Percentiles rank a stretch among this genome's conserved stretches.
These are phyloP conservation scores for Gossypium turneri DNA, from an alignment of 345 rosid genomes.

Conservation along the genomic window DNA sequence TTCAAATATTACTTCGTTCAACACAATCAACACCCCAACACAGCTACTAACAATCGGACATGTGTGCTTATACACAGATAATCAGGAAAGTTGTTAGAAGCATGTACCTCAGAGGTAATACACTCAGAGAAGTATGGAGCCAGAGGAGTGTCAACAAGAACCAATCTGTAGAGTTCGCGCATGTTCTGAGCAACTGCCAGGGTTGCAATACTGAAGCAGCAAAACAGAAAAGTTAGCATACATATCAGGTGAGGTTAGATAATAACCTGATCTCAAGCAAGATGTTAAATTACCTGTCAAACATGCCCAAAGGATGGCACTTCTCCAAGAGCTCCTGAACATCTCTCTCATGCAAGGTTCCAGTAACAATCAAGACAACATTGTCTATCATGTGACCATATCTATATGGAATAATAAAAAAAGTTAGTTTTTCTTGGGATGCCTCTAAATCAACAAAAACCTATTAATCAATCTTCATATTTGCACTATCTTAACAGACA, in stretches of 20 bases:
- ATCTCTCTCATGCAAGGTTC: conserved; percentile 97
- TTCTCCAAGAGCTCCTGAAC: conserved; percentile 94
- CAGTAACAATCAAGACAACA: conserved; percentile 97
- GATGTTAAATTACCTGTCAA: conserved; percentile 65
- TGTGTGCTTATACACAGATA: not conserved
- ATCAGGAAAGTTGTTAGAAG: not conserved
- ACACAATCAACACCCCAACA: not conserved
- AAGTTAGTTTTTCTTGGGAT: not conserved
- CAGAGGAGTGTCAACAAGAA: conserved; percentile 95
- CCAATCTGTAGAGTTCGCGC: conserved; percentile 95
- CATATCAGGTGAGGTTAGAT: not conserved
- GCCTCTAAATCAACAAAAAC: not conserved
- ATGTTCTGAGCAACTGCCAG: conserved; percentile 98
- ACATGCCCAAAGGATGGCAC: conserved; percentile 99
- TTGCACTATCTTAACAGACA: not conserved
- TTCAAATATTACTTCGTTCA: not conserved
- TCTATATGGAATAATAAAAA: conserved; percentile 35
- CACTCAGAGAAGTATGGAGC: conserved; percentile 99
- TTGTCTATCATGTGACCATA: conserved; percentile 99
- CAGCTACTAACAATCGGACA: not conserved
- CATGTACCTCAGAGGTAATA: conserved; percentile 82
- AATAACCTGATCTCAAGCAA: not conserved
- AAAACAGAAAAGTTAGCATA: conserved; percentile 6
- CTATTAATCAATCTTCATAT: not conserved
- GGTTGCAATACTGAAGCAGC: conserved; percentile 73